Evolutionary conservation across 2,329 filamentous ascomycete genomes (phyloP), one percentile per base, ranked within the genome.

Genomic region (Neopestalotiopsis clavispora): DNA sequence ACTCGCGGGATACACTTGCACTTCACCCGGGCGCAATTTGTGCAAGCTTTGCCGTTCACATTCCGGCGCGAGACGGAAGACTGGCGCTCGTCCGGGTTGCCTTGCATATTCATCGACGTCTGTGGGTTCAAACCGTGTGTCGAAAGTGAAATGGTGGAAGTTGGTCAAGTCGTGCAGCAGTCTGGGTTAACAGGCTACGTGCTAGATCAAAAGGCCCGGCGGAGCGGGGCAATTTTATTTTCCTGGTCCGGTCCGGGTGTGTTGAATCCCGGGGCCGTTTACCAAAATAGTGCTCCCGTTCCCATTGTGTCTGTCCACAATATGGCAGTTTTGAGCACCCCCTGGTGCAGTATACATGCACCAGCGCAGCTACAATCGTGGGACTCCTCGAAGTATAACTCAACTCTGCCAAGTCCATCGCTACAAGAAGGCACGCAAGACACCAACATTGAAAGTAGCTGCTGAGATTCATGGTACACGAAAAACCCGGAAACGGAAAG

Each of bases 21-120:
- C 72, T 86, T 86, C 40, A 83, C 82, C 60, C 79, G 78, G 60
- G 83, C 82, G 73, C 84, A 86, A 72, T 83, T 84, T 45, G 79
- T 81, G 70, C 84, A 85, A 1, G 83, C 83, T 58, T 81, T 69
- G 59, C 59, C 59, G 28, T 30, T 30, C 12, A 34, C 34, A 40
- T 40, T 62, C 30, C 59, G 28, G 28, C 28, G 30, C 30, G 59
- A 40, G 10, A 14, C 34, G 28, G 59, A 40, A 62, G 59, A 62
- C n/a, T 20, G 59, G n/a, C 34, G 28, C 17, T 62, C 32, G 23
- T 45, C 62, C 62, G 30, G 56, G 4, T 58, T 20, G 56, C n/a
- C 56, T 3, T 23, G 56, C 56, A 58, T 58, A 10, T 17, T 30
- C 4, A 58, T 30, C 56, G 56, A 10, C 56, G 4, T 1, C 12